Base-by-base conservation (phyloP, 331 rosid species). In the Erythrophleum ivorense region DNA sequence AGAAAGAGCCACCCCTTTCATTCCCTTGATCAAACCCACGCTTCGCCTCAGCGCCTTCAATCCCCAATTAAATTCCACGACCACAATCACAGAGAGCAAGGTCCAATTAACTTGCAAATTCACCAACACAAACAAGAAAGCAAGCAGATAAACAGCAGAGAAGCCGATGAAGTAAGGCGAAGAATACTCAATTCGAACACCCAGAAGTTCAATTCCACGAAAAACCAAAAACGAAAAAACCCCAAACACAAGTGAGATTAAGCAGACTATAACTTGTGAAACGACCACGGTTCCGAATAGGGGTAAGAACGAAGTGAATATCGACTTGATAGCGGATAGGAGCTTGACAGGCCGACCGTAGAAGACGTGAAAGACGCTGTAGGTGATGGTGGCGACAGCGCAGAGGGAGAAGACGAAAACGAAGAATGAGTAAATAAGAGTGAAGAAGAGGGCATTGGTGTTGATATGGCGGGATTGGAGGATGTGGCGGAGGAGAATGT, bases 271-370 rank as follows among this genome's bases (percentile, higher is more conserved):
- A 50, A 86, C 10, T 15, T 83, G 85, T 59, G 79, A 67, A 68
- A 85, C 3, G 34, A 89, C 5, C 9, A 64, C 0, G 7, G 92
- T 88, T 72, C 58, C 40, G 9, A 89, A 31, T 31, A 92, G 85
- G 1, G 89, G 91, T 19, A 69, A 59, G 89, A 93, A 87, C 43
- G 94, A 84, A 11, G 59, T 0, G 71, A 14, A 11, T 55, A 87
- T 67, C 1, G 94, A 91, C 71, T 80, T 55, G 72, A 91, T 6
- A 6, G 97, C 71, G 43, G 93, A 85, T 55, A 45, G 15, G 72
- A 93, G 79, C 75, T 88, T 91, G 55, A 93, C 94, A 33, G 97
- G 97, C 31, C 94, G 91, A 79, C 91, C 94, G 62, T 84, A 91
- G 93, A 93, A 93, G 84, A 89, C 94, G 33, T 90, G 97, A 75